Evolutionary conservation across 169 alveolate species (phyloP).

Genomic region (Plasmodium gonderi): DNA sequence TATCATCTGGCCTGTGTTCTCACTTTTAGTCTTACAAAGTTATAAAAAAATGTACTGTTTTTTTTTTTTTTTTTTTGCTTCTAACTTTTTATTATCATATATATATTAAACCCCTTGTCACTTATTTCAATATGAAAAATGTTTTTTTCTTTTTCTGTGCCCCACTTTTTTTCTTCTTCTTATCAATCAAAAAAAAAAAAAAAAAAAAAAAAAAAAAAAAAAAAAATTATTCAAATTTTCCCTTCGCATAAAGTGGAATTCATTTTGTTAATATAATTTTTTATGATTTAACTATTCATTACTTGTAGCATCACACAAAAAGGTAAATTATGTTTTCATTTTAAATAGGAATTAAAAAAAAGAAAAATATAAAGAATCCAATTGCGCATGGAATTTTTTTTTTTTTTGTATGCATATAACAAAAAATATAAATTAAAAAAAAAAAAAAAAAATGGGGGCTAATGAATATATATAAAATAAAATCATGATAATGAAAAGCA

Average conservation of each 20-base stretch:
- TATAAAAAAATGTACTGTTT: no score
- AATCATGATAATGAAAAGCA: no score
- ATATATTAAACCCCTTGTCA: neutral
- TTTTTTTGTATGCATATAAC: neutral
- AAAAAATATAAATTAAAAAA: constrained; percentile 2
- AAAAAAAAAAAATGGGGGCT: neutral
- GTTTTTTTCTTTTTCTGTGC: no score
- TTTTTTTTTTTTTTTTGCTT: no score
- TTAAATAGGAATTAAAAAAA: neutral
- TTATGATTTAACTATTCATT: neutral
- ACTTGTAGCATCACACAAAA: neutral
- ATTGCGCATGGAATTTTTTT: neutral
- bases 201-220: neutral
- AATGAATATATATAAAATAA: no score
- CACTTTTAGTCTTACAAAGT: no score
- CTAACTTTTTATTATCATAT: neutral
- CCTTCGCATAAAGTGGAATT: neutral
- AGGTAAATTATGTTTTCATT: neutral
- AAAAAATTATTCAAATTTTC: neutral
- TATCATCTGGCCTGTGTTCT: no score
- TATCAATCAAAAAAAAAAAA: neutral
- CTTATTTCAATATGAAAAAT: neutral
- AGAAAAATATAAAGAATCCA: neutral
- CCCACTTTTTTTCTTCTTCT: neutral
- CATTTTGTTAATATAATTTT: neutral